Evolutionary conservation across 2,329 filamentous ascomycete genomes (phyloP).

Genomic region (Pseudopyricularia cyperi): DNA sequence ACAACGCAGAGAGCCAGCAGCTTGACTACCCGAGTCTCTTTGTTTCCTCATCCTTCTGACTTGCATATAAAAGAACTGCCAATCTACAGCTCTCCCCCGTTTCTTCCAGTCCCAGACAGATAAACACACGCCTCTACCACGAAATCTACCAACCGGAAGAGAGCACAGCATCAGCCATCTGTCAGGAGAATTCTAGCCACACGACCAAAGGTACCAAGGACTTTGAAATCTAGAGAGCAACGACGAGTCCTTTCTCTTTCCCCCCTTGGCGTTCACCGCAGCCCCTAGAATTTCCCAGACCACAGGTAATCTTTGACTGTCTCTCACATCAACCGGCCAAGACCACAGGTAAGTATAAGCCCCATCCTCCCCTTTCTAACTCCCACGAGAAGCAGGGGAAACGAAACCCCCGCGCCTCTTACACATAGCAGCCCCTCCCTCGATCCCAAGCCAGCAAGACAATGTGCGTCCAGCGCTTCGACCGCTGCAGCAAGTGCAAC

Average conservation of each 20-base stretch:
- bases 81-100: background rate
- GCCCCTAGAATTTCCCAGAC: background rate
- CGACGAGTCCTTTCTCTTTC: background rate
- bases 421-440: background rate
- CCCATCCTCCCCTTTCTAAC: background rate
- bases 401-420: no score
- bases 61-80: background rate
- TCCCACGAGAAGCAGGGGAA: no score
- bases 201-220: background rate
- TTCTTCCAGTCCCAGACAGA: background rate
- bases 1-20: no score
- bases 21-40: no score
- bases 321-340: background rate
- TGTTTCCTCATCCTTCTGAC: background rate
- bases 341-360: background rate
- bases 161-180: background rate
- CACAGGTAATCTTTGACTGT: background rate
- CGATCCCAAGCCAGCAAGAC: background rate
- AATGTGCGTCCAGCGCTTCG: background rate
- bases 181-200: background rate
- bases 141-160: background rate
- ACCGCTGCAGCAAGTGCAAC: background rate
- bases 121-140: background rate
- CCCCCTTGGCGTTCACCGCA: background rate
- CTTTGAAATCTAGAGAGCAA: background rate